Conservation (phyloP, 257 asterid species). For the Nicotiana knightiana region DNA sequence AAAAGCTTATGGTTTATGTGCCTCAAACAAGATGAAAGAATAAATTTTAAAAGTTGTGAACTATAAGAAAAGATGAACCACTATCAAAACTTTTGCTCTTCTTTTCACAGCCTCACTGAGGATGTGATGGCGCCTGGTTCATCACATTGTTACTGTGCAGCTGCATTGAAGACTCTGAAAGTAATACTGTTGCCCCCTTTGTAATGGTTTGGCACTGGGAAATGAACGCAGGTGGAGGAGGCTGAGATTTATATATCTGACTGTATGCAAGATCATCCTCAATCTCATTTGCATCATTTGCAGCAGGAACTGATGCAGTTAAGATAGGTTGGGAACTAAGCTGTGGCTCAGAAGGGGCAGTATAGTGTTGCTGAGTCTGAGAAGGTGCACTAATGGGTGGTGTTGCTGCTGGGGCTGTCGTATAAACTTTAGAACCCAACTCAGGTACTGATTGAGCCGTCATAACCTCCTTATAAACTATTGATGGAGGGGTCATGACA, state of each 20-base stretch:
- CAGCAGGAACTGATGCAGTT: conserved; percentile 22
- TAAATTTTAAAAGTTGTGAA: background rate
- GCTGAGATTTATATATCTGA: conserved; percentile 81
- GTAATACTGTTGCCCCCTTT: conserved; percentile 40
- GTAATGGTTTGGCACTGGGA: conserved; percentile 46
- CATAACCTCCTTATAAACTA: conserved; percentile 31
- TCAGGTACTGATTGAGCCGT: conserved; percentile 39
- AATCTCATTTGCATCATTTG: conserved; percentile 37
- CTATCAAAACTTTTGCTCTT: conserved; percentile 26
- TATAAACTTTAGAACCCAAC: conserved; percentile 26
- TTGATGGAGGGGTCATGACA: conserved; percentile 26
- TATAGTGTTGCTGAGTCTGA: conserved; percentile 38
- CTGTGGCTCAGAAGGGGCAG: conserved; percentile 30
- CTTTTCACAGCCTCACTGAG: conserved; percentile 24
- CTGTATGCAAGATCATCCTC: conserved; percentile 69
- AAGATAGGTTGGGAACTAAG: conserved; percentile 34
- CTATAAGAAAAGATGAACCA: conserved; percentile 9
- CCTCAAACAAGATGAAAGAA: conserved; percentile 17
- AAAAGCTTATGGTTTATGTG: conserved; percentile 6
- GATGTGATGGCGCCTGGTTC: conserved; percentile 34
- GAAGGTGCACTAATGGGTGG: conserved; percentile 24
- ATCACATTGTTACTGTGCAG: conserved; percentile 30
- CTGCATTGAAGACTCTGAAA: conserved; percentile 52
- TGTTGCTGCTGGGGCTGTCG: conserved; percentile 25
- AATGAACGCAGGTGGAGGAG: conserved; percentile 50